phyloP scores from a whole-genome alignment of 179 eudicot species.

The Amaranthus tricolor region DNA sequence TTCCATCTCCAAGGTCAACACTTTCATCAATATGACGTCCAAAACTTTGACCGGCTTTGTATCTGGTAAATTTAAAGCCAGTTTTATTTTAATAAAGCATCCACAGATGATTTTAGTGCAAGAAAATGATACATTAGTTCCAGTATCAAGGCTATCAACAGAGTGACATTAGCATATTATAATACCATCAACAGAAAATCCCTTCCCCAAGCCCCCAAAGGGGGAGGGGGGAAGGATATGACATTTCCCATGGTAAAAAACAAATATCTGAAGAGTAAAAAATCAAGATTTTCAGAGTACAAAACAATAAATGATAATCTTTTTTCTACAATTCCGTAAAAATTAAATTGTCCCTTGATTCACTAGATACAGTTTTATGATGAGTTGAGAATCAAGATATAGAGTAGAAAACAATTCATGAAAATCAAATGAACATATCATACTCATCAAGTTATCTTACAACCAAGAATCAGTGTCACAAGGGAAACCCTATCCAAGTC shows the following conservation, averaged over 20 bases:
- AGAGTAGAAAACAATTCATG: not conserved
- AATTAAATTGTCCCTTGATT: not conserved
- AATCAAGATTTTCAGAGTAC: not conserved
- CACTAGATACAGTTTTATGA: not conserved
- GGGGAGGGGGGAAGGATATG: not conserved
- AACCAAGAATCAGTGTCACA: not conserved
- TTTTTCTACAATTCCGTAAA: not conserved
- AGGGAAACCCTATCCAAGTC: not conserved
- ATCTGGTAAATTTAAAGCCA: constrained; percentile 41
- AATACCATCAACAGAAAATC: not conserved
- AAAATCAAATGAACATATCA: not conserved
- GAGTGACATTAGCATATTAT: no score
- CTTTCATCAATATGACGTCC: constrained; percentile 97
- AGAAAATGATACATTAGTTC: not conserved
- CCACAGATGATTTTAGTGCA: not conserved
- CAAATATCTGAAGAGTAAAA: not conserved
- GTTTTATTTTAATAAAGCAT: not conserved
- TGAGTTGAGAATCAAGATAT: not conserved
- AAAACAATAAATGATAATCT: not conserved
- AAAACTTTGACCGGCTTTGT: constrained; percentile 83
- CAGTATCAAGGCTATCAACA: not conserved
- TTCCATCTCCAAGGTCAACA: constrained; percentile 77
- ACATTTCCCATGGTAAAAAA: not conserved
- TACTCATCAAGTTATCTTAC: not conserved
- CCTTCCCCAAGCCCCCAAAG: not conserved